Evolutionary conservation across 2,329 filamentous ascomycete species (phyloP).

Genomic region (Lecanicillium sp.): DNA sequence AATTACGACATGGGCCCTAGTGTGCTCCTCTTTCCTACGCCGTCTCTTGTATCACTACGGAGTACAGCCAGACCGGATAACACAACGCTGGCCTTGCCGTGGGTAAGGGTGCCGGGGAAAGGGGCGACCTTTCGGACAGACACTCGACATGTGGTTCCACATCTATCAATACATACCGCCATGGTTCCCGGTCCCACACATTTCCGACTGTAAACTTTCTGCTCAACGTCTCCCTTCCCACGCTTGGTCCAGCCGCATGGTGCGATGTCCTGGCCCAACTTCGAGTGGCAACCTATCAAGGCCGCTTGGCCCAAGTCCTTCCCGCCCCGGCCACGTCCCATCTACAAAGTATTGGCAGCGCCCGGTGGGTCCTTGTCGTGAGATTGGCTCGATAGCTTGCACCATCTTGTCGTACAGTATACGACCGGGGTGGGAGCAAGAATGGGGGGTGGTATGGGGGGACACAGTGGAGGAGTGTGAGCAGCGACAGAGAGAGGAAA

Average conservation of each 20-base stretch:
- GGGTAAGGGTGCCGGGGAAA: slow-evolving; percentile 12
- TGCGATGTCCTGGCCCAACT: slow-evolving; percentile 3
- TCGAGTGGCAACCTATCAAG: slow-evolving; percentile 10
- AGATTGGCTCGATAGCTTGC: slow-evolving; percentile 11
- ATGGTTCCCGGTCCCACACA: slow-evolving; percentile 13
- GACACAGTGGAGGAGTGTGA: no score
- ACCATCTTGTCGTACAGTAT: slow-evolving; percentile 1
- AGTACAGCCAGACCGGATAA: slow-evolving; percentile 1
- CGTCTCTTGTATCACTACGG: no score
- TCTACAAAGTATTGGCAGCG: slow-evolving; percentile 2
- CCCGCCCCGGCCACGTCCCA: slow-evolving; percentile 7
- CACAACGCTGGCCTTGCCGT: slow-evolving; percentile 3
- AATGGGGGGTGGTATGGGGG: no score
- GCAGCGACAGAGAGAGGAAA: no score
- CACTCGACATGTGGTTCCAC: neutral
- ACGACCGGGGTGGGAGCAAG: neutral
- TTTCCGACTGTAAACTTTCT: slow-evolving; percentile 9
- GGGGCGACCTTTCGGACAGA: neutral
- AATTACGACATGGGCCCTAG: no score
- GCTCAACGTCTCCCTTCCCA: slow-evolving; percentile 8
- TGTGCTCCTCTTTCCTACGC: no score
- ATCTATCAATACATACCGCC: neutral
- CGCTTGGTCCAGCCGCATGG: slow-evolving; percentile 10
- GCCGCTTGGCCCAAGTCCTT: slow-evolving; percentile 8
- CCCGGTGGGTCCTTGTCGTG: slow-evolving; percentile 1